Evolutionary conservation across 192 early-diverging fungal species (phyloP), one percentile per base, ranked within the genome.

Genomic region (Coemansia sp.): DNA sequence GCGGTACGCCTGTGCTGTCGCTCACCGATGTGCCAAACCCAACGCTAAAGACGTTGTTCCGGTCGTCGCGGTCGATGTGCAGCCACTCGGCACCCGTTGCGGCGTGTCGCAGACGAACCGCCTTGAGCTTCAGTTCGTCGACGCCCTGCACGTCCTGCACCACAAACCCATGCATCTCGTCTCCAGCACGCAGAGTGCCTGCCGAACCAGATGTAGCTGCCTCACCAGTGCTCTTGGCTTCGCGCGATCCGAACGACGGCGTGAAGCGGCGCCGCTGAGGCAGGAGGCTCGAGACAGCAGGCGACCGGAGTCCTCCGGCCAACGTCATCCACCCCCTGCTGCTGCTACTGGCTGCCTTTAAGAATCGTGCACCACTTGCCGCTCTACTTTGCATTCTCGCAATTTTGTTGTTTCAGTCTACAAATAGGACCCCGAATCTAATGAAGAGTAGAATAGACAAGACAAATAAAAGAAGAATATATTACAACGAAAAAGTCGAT

Each of bases 41-140:
- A 48, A 98, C 89, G 64, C 91, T 92, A 75, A 98, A 98, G 9
- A 97, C 96, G 74, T 97, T 98, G 80, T 98, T 97, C 10, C 85
- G 56, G 71, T 96, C 94, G 63, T 96, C 87, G 55, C 94, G 87
- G 21, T 86, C 76, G 41, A 98, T 88, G 71, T 98, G 96, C 45
- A 97, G 79, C 78, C 94, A 94, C 47, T 94, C 85, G 40, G 93
- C 90, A n/a, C 92, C 93, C 5, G 92, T 93, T 8, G 76, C 69
- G 41, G 87, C 75, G 73, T 96, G 95, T 59, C 87, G 84, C 62
- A 96, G 79, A 16, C 86, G 82, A 54, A 93, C 82, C 0, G 93
- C 91, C 22, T 85, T 88, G 32, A 95, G 80, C 66, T 94, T 87
- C 43, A 95, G 88, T 71, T 96, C 94, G 36, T 82, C 77, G 15